A percentile compares a stretch with the other conserved stretches of the same genome.
These are phyloP conservation scores for Parasarocladium wereldwijsianum DNA, from an alignment of 2,329 filamentous ascomycete genomes.

Conservation along the genomic window DNA sequence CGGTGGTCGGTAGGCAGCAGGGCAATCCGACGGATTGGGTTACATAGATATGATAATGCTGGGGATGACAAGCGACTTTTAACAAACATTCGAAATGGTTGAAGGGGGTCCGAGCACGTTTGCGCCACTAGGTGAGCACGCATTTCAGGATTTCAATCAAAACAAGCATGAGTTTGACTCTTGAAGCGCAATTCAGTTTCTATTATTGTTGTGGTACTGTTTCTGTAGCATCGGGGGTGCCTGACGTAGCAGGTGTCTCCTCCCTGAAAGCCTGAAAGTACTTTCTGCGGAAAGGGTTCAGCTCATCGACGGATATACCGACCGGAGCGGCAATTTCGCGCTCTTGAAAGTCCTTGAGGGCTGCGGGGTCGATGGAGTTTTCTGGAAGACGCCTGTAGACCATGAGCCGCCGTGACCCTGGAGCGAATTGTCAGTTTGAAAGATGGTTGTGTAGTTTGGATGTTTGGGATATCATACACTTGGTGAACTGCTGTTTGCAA, in stretches of 20 bases:
- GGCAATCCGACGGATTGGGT: too few species aligned
- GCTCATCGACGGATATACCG: conserved; percentile 40
- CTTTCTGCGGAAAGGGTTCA: conserved; percentile 44
- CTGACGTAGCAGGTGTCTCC: too few species aligned
- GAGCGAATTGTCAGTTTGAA: conserved; percentile 7
- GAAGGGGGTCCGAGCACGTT: too few species aligned
- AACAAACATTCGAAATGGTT: too few species aligned
- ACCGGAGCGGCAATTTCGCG: conserved; percentile 14
- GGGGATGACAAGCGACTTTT: too few species aligned
- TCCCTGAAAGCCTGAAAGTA: conserved; percentile 39
- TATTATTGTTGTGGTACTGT: conserved; percentile 9
- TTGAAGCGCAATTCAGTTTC: conserved; percentile 8
- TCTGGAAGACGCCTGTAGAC: conserved; percentile 66
- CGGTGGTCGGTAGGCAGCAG: too few species aligned
- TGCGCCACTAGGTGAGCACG: too few species aligned
- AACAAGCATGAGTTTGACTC: too few species aligned
- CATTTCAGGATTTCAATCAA: too few species aligned
- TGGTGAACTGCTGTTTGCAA: conserved; percentile 79
- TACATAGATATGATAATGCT: too few species aligned
- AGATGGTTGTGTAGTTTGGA: too few species aligned
- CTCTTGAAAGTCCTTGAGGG: conserved; percentile 21
- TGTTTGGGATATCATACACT: conserved; percentile 40
- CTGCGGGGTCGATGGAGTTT: conserved; percentile 30
- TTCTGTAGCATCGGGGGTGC: too few species aligned
- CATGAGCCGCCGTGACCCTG: conserved; percentile 77